phyloP scores from a whole-genome alignment of 192 early-diverging fungal species.

The Cetraspora pellucida region DNA sequence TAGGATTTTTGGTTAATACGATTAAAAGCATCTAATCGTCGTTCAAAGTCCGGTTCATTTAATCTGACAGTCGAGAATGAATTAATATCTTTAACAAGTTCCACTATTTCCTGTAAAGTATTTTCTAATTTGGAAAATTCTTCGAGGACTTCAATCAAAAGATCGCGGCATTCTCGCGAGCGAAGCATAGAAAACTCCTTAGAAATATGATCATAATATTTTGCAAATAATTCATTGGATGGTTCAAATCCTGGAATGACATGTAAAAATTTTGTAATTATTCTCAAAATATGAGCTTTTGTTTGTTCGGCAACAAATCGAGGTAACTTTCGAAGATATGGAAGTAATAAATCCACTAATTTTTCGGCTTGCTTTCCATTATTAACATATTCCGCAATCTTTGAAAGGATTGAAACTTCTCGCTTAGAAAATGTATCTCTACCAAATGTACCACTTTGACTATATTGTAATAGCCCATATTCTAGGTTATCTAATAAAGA shows the following conservation, averaged over 20 bases:
- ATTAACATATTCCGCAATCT: slow-evolving; percentile 72
- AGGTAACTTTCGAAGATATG: slow-evolving; percentile 73
- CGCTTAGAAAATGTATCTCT: slow-evolving; percentile 62
- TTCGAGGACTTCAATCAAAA: slow-evolving; percentile 64
- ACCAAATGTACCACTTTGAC: slow-evolving; percentile 51
- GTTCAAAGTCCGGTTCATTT: slow-evolving; percentile 88
- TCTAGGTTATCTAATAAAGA: slow-evolving; percentile 62
- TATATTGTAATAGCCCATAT: slow-evolving; percentile 49
- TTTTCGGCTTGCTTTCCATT: slow-evolving; percentile 65
- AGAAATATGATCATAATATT: slow-evolving; percentile 69
- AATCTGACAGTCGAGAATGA: slow-evolving; percentile 71
- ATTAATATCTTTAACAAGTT: slow-evolving; percentile 76
- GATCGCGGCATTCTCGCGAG: slow-evolving; percentile 61
- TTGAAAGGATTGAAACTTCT: slow-evolving; percentile 79
- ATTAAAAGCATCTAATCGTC: slow-evolving; percentile 75
- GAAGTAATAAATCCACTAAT: slow-evolving; percentile 80
- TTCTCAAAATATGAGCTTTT: slow-evolving; percentile 82
- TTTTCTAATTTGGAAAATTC: slow-evolving; percentile 66
- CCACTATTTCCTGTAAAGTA: slow-evolving; percentile 52
- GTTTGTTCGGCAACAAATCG: slow-evolving; percentile 73
- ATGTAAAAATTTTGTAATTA: slow-evolving; percentile 78
- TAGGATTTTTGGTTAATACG: slow-evolving; percentile 72
- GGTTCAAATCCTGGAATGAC: slow-evolving; percentile 61
- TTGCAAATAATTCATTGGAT: slow-evolving; percentile 45
- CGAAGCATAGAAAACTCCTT: slow-evolving; percentile 72